A percentile compares a stretch with the other conserved stretches of the same genome.
Evolutionary conservation across 768 basidiomycete species (phyloP).

Genomic region (Mycena leptocephala): DNA sequence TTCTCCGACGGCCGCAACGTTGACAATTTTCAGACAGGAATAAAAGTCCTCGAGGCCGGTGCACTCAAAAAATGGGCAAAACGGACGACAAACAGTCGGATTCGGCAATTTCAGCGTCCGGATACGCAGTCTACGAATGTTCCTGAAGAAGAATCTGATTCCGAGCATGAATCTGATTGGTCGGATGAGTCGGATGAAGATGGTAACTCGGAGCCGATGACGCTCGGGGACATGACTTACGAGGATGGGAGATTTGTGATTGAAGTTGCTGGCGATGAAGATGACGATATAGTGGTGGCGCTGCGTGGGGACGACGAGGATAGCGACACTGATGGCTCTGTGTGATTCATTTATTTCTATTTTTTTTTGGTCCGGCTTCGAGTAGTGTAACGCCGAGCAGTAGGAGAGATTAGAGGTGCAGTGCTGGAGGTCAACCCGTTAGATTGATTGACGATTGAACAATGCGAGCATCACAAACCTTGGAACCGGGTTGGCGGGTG

Average conservation of each 20-base stretch:
- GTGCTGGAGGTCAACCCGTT: too few relatives aligned
- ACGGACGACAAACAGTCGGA: slow-evolving; percentile 18
- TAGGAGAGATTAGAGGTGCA: too few relatives aligned
- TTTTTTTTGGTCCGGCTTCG: background rate
- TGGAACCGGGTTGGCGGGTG: too few relatives aligned
- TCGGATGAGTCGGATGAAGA: background rate
- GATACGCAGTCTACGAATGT: background rate
- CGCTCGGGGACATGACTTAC: background rate
- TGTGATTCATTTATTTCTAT: background rate
- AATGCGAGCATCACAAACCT: too few relatives aligned
- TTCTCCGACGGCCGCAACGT: slow-evolving; percentile 26
- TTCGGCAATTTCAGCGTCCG: background rate
- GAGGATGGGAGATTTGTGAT: background rate
- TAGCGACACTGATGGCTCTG: background rate
- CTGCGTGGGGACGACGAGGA: background rate
- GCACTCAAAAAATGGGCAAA: slow-evolving; percentile 28
- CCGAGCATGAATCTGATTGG: slow-evolving; percentile 13
- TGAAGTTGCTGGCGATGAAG: background rate
- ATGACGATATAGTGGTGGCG: background rate
- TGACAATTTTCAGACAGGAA: slow-evolving; percentile 27
- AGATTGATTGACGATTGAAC: too few relatives aligned
- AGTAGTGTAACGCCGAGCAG: background rate
- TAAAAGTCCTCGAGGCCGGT: background rate
- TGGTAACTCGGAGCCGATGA: background rate
- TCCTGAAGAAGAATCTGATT: background rate